Base-by-base conservation (phyloP, 345 rosid species). In the Arabidopsis suecica region DNA sequence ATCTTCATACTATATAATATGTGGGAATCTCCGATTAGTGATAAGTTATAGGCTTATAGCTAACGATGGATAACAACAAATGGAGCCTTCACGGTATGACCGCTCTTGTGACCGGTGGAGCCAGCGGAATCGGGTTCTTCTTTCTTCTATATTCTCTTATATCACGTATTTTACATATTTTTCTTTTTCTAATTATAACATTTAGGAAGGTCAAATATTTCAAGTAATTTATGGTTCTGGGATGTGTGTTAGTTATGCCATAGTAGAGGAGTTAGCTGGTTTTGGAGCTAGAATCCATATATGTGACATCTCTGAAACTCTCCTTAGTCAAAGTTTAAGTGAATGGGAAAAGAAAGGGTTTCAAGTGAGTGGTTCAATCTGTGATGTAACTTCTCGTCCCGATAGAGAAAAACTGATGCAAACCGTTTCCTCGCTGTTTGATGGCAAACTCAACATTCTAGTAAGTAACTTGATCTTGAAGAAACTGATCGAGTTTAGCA, bases 31-130 rank as follows among this genome's bases (percentile, higher is more conserved):
- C 7, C 16, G 7, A 3, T 1, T 7, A 47, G 22, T 16, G 51
- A 11, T 41, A 41, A 4, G 14, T 5, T 14, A 41, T n/a, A n/a
- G n/a, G n/a, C n/a, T n/a, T n/a, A n/a, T 4, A 41, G n/a, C 4
- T 38, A 41, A 11, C 4, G n/a, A 41, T 70, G 74, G 82, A 72
- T 33, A 67, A 67, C 13, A 81, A 83, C 11, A 81, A 84, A 70
- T 84, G 88, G 89, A 79, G 80, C 44, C 83, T 84, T 47, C 60
- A 72, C 18, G 85, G 84, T 13, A 84, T 69, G 85, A 76, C 74
- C 5, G 84, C 84, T 61, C 79, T 82, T 44, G 85, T 84, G 32
- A 84, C 84, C 7, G 84, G 88, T 62, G 85, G 82, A 40, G 68
- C 81, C 65, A 64, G 42, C 18, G 82, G 81, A 65, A 68, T 82